A percentile compares a stretch with the other conserved stretches of the same genome.
Evolutionary conservation across 192 early-diverging fungal species (phyloP).

Genomic region (Podila epicladia): DNA sequence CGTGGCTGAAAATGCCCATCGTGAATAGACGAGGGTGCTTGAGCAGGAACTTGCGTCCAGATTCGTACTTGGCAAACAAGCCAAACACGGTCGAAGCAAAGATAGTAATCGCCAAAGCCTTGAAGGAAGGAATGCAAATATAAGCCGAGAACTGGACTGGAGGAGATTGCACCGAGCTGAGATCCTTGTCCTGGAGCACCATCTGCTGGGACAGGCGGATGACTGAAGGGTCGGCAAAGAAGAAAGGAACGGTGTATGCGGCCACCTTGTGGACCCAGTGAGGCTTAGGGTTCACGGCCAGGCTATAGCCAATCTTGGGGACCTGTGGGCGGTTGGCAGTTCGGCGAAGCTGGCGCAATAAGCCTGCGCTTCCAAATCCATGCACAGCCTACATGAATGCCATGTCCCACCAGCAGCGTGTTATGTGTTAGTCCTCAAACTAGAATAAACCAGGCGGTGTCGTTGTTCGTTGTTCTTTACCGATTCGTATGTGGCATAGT

Average conservation of each 20-base stretch:
- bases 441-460: background rate
- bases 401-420: slow-evolving; percentile 6
- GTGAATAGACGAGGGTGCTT: slow-evolving; percentile 68
- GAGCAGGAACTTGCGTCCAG: slow-evolving; percentile 65
- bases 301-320: slow-evolving; percentile 58
- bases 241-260: slow-evolving; percentile 61
- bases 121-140: slow-evolving; percentile 57
- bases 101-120: slow-evolving; percentile 48
- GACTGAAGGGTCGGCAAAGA: slow-evolving; percentile 63
- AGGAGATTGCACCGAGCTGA: slow-evolving; percentile 23
- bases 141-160: slow-evolving; percentile 73
- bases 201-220: slow-evolving; percentile 64
- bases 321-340: slow-evolving; percentile 51
- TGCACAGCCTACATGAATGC: slow-evolving; percentile 42
- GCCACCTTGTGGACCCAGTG: slow-evolving; percentile 59
- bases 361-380: slow-evolving; percentile 54
- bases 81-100: slow-evolving; percentile 59
- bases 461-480: slow-evolving; percentile 32
- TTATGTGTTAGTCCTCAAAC: background rate
- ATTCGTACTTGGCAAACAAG: slow-evolving; percentile 56
- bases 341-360: slow-evolving; percentile 57
- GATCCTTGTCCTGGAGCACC: slow-evolving; percentile 55
- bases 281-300: slow-evolving; percentile 54
- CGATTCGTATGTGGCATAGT: slow-evolving; percentile 76
- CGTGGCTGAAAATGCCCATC: slow-evolving; percentile 63